Base-by-base conservation (phyloP, 805 yeast species). In the Metschnikowia cubensis region DNA sequence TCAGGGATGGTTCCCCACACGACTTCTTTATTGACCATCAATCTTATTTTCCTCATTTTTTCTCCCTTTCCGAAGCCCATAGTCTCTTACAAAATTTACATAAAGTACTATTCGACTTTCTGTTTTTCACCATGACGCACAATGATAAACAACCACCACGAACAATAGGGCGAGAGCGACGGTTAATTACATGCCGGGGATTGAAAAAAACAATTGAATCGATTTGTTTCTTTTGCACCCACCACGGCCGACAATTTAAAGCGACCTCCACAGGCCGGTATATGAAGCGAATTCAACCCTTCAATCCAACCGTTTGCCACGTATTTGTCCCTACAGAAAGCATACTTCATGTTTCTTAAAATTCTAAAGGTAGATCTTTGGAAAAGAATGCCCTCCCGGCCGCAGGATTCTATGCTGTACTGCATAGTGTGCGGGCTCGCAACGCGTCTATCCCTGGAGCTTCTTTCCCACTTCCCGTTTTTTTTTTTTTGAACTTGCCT, bases 381-480 rank as follows among this genome's bases (percentile, higher is more conserved):
- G 34, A 25, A 15, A 33, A 17, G 36, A 32, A 33, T 20, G 37
- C 35, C 21, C 37, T 34, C 21, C 29, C 20, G 18, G 20, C 20
- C 20, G 45, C 45, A 20, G 37, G 29, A 33, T 34, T 42, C 45
- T 32, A 14, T 33, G 45, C 37, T 42, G 32, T 32, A 34, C 45
- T 42, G 45, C 31, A 42, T 34, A n/a, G 0, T n/a, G 29, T 13
- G 45, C 20, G 45, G 29, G 29, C 20, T 42, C 37, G 20, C 44
- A 42, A 42, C 45, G 45, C 45, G 45, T 42, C 45, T 42, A n/a
- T 42, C 45, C 45, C 37, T 21, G 50, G 35, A 18, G 35, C 25
- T 40, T 22, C 45, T 42, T 41, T 41, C 35, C 18, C 40, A 17
- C 40, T 22, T 25, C 35, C 40, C 31, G 6, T 39, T 39, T 34